A percentile compares a stretch with the other conserved stretches of the same genome.
These are phyloP conservation scores for Pontederia paniculata DNA, from an alignment of 176 grass and related monocot species.

Conservation along the genomic window DNA sequence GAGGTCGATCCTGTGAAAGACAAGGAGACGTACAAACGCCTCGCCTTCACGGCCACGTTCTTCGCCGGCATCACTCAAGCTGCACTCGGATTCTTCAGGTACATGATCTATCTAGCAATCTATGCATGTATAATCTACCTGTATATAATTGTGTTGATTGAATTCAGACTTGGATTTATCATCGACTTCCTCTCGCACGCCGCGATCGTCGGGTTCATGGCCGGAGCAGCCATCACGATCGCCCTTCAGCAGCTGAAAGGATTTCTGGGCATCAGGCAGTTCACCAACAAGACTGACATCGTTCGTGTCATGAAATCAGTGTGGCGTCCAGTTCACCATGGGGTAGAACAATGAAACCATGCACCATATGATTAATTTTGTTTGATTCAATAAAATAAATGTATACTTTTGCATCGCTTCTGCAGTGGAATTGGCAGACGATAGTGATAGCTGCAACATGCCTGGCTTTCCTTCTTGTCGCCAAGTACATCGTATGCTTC, in stretches of 20 bases:
- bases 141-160: not conserved
- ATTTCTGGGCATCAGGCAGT: not conserved
- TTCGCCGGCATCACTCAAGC: conserved; percentile 10
- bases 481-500: conserved; percentile 8
- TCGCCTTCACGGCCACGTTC: conserved; percentile 13
- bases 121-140: no score
- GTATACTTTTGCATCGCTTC: not conserved
- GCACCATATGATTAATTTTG: no score
- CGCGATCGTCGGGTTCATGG: conserved; percentile 12
- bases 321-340: not conserved
- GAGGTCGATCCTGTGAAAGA: conserved; percentile 9
- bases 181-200: conserved; percentile 13
- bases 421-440: conserved; percentile 14
- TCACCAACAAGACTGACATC: conserved; percentile 2
- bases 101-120: not conserved
- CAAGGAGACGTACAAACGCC: not conserved
- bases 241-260: conserved; percentile 11
- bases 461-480: not conserved
- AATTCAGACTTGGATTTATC: conserved; percentile 6
- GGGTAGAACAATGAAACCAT: not conserved
- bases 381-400: not conserved
- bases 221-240: conserved; percentile 3
- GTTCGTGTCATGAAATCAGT: conserved; percentile 12
- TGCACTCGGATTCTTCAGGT: conserved; percentile 13
- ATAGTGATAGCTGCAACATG: conserved; percentile 1